Base-by-base conservation (phyloP, 2,329 filamentous ascomycete species). In the Madurella mycetomatis region DNA sequence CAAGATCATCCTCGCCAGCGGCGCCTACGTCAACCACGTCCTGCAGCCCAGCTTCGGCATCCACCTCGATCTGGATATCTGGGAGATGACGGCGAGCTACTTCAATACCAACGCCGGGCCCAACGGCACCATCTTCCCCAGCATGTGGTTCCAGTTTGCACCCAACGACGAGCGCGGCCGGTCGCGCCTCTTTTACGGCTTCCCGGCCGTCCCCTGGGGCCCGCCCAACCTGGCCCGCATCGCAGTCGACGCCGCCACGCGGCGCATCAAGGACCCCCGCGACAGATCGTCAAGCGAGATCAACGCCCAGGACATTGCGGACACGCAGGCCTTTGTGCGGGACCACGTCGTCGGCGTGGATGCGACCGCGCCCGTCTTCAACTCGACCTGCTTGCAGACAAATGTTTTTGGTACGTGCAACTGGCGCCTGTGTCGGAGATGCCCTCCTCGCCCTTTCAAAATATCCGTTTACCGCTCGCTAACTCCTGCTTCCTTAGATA, bases 111-210 rank as follows among this genome's bases (percentile, higher is more conserved):
- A 60, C 25, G 47, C 58, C 13, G 58, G 58, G 12, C 58, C 58
- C 12, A 56, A 45, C n/a, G 58, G 58, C 41, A 56, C 56, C 32
- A 37, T 58, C 18, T 60, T 60, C 44, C 58, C 55, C 17, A 54
- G 50, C 39, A 59, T 59, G 57, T 59, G 54, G 54, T 57, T 59
- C 32, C 57, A 59, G 43, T 59, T 59, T 32, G 54, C 54, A 13
- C n/a, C 50, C 4, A 47, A 59, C 39, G 47, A 56, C 44, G 47
- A 54, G 37, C 42, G 54, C 42, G 48, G 13, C 11, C 25, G 54
- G 7, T 59, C 54, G 25, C 54, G 43, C n/a, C 57, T 57, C 41
- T 59, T 57, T 18, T 59, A 59, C 31, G 57, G 57, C 4, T 59
- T 59, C 37, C 57, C 54, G 2, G 43, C 51, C 39, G 46, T 59